Evolutionary conservation across 345 rosid species (phyloP).

Genomic region (Kandelia obovata): DNA sequence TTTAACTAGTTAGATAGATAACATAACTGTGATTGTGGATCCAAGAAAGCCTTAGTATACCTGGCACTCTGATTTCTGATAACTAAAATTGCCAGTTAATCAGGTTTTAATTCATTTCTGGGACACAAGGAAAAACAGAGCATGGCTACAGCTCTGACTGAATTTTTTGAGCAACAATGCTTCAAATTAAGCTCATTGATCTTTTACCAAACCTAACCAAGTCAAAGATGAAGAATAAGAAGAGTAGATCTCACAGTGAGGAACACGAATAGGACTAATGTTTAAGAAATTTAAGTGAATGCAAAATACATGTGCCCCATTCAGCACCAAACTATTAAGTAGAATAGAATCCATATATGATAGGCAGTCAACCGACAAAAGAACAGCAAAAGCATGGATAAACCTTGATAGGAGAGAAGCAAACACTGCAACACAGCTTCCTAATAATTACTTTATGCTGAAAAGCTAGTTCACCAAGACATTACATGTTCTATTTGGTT

Average conservation of each 20-base stretch:
- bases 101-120: too few relatives aligned
- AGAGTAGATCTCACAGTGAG: not conserved
- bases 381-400: not conserved
- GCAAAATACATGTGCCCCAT: not conserved
- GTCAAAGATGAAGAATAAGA: not conserved
- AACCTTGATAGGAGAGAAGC: not conserved
- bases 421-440: not conserved
- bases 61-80: not conserved
- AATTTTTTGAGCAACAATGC: too few relatives aligned
- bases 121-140: too few relatives aligned
- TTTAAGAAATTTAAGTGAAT: not conserved
- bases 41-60: not conserved
- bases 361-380: not conserved
- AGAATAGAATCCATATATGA: not conserved
- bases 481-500: too few relatives aligned
- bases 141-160: too few relatives aligned
- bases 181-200: too few relatives aligned
- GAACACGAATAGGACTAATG: not conserved
- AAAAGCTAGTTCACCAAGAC: too few relatives aligned
- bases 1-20: too few relatives aligned
- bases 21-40: not conserved
- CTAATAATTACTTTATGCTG: not conserved
- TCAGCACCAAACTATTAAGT: not conserved
- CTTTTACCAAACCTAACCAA: too few relatives aligned
- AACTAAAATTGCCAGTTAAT: not conserved